Base-by-base conservation (phyloP, 169 alveolate species). In the Pseudocohnilembus persalinus region DNA sequence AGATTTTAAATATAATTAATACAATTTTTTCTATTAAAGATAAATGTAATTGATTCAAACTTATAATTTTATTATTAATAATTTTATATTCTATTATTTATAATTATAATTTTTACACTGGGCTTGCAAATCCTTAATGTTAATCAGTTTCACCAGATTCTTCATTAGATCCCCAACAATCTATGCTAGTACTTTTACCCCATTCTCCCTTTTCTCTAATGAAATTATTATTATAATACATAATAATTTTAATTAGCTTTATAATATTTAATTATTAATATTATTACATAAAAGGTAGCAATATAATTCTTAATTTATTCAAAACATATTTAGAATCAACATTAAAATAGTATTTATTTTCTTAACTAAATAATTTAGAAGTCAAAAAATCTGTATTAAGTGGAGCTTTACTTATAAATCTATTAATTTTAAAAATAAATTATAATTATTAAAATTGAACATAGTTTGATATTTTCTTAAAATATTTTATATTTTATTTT, bases 271-370 rank as follows among this genome's bases (percentile, higher is more conserved):
- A 49, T 49, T 49, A 49, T 11, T 49, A 49, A 49, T 49, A 49
- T 49, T 79, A 49, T 49, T 79, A 35, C 63, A 79, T 35, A 76
- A 79, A 79, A 4, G 84, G 84, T n/a, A 64, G 16, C 26, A 79
- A 31, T 29, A 79, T 63, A 16, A 79, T 30, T 79, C 63, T 79
- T 33, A 79, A 29, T 64, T 79, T 79, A 29, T 72, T 30, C 26
- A 79, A 31, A 25, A 79, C 73, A 29, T 79, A 79, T 72, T 34
- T 49, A 31, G 30, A 49, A 35, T 79, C 84, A 26, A 79, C 73
- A 79, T 79, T 75, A 79, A 79, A 79, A 49, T 35, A 79, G 29
- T 68, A 35, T 35, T 75, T 35, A 0, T 49, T 75, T 49, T 63
- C n/a, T 0, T 64, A 28, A 30, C 64, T 79, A 63, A 79, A 79